Evolutionary conservation across 148 eudicot species (phyloP), one percentile per base, ranked within the genome.

Genomic region (Salicornia ramosissima): DNA sequence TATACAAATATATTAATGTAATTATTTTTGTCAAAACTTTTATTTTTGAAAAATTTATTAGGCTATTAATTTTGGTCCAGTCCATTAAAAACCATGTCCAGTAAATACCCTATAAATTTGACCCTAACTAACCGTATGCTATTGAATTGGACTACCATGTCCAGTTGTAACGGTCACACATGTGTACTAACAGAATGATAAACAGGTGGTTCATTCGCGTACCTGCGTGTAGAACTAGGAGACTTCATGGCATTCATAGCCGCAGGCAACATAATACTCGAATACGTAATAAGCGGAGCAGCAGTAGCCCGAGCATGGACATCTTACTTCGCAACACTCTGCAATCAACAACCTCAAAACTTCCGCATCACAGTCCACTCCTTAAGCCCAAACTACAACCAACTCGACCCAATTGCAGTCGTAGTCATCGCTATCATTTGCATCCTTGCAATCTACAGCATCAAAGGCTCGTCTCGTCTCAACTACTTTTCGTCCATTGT

Each of bases 161-260:
- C n/a, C n/a, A n/a, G n/a, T n/a, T n/a, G n/a, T n/a, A n/a, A n/a
- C n/a, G n/a, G n/a, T n/a, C n/a, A n/a, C n/a, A n/a, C n/a, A n/a
- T n/a, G n/a, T n/a, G n/a, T n/a, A n/a, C n/a, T n/a, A n/a, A n/a
- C n/a, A n/a, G n/a, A n/a, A n/a, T n/a, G n/a, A n/a, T n/a, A n/a
- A n/a, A n/a, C n/a, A 72, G 96, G 96, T 64, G 92, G 90, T 29
- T 87, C 88, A 62, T 90, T 87, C 53, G 90, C 90, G 1, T 90
- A 84, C 60, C 57, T 90, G 21, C 77, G 92, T 26, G 87, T 88
- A 25, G 92, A 90, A 36, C 69, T 87, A 18, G 90, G 92, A 9
- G 92, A 90, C 68, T 90, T 86, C 75, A 68, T 88, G 70, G 93
- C 92, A 3, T 88, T 84, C 67, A 71, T 90, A 10, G 93, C 89